Evolutionary conservation across 306 rosid genomes (phyloP).

Genomic region (Arachis hypogaea): DNA sequence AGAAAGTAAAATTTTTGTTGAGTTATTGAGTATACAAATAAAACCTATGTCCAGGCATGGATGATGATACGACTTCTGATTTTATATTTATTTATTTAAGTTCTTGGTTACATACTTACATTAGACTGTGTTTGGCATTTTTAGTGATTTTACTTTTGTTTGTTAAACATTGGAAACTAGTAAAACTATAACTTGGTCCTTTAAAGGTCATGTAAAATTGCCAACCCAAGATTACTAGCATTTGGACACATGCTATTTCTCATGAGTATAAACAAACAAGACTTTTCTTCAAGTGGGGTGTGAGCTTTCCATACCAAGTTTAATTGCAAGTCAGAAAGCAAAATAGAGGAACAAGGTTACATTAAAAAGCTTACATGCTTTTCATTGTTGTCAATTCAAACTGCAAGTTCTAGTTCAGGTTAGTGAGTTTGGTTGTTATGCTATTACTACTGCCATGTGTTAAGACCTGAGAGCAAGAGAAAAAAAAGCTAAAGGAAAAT

Average conservation of each 20-base stretch:
- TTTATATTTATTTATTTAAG: too few species aligned
- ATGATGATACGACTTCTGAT: too few species aligned
- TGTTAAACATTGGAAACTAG: too few species aligned
- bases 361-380: constrained; percentile 62
- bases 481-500: constrained; percentile 35
- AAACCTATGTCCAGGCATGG: too few species aligned
- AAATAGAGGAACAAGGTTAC: constrained; percentile 53
- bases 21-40: too few species aligned
- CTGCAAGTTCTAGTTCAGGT: constrained; percentile 50
- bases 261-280: constrained; percentile 55
- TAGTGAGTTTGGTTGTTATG: constrained; percentile 45
- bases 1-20: too few species aligned
- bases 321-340: constrained; percentile 65
- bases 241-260: constrained; percentile 49
- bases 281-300: constrained; percentile 49
- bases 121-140: too few species aligned
- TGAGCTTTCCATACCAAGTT: constrained; percentile 33
- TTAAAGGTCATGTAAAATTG: too few species aligned
- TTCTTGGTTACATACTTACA: too few species aligned
- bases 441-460: background rate
- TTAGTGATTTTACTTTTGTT: too few species aligned
- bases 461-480: constrained; percentile 33
- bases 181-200: too few species aligned
- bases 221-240: background rate
- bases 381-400: constrained; percentile 65